These are phyloP conservation scores for Penicillium sp. DNA, from an alignment of 2,329 filamentous ascomycete genomes.

Conservation along the genomic window DNA sequence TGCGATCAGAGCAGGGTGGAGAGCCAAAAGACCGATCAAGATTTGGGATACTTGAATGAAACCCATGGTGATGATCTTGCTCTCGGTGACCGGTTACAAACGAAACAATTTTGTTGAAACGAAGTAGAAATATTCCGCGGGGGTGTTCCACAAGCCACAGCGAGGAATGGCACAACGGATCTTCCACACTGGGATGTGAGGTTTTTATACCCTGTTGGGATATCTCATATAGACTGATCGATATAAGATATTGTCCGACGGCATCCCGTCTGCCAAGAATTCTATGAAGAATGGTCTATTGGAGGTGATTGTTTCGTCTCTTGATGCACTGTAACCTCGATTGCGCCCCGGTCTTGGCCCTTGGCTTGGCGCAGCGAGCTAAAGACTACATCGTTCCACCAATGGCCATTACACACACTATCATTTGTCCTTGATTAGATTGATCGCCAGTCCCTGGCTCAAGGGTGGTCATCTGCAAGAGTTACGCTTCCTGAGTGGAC, in stretches of 20 bases:
- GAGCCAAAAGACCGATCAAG: conserved; percentile 21
- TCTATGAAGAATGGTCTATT: background rate
- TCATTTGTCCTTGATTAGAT: background rate
- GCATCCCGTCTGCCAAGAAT: background rate
- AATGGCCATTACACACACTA: background rate
- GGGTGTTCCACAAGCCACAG: background rate
- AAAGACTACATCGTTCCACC: conserved; percentile 1
- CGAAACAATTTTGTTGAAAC: background rate
- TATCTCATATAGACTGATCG: background rate
- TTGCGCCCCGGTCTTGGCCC: conserved; percentile 11
- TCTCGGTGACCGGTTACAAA: background rate
- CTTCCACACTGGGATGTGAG: background rate
- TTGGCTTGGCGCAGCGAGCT: conserved; percentile 18
- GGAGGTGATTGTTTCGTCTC: background rate
- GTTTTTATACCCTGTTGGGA: background rate
- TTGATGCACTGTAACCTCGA: conserved; percentile 13
- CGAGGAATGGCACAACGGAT: background rate
- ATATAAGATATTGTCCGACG: background rate
- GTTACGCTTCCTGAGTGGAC: background rate
- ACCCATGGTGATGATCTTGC: background rate
- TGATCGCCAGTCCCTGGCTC: background rate
- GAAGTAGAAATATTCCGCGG: too few species aligned
- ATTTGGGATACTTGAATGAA: background rate
- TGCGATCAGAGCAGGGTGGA: conserved; percentile 16
- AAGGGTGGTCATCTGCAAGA: background rate